Conservation (phyloP, 148 eudicot species). For the Silene latifolia region DNA sequence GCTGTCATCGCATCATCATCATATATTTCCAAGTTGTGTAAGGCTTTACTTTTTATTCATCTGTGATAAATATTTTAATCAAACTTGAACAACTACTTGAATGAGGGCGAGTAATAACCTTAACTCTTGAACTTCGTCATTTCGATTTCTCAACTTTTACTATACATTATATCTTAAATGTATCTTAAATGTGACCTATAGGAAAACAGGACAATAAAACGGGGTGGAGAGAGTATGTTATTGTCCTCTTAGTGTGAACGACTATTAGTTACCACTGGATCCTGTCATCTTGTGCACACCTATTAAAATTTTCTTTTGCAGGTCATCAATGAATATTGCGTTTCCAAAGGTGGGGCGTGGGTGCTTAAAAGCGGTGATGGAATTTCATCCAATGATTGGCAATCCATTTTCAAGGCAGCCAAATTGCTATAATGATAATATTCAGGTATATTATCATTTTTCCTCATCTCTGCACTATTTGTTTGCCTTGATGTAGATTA, state of each 20-base stretch:
- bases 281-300: background rate
- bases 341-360: slow-evolving; percentile 56
- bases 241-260: background rate
- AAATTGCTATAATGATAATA: background rate
- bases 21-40: no score
- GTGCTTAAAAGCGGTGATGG: slow-evolving; percentile 55
- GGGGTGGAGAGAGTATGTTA: background rate
- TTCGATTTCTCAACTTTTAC: no score
- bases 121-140: no score
- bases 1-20: no score
- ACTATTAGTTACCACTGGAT: background rate
- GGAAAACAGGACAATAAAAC: background rate
- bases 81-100: no score
- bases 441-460: slow-evolving; percentile 4
- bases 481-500: background rate
- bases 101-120: no score
- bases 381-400: slow-evolving; percentile 22
- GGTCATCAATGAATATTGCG: slow-evolving; percentile 60
- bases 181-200: background rate
- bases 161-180: background rate
- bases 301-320: slow-evolving; percentile 18
- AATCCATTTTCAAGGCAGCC: slow-evolving; percentile 1
- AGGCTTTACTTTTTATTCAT: no score
- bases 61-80: no score
- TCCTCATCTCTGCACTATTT: background rate